Evolutionary conservation across 108 stramenopile genomes (phyloP).

Genomic region (Epipyxis sp.): DNA sequence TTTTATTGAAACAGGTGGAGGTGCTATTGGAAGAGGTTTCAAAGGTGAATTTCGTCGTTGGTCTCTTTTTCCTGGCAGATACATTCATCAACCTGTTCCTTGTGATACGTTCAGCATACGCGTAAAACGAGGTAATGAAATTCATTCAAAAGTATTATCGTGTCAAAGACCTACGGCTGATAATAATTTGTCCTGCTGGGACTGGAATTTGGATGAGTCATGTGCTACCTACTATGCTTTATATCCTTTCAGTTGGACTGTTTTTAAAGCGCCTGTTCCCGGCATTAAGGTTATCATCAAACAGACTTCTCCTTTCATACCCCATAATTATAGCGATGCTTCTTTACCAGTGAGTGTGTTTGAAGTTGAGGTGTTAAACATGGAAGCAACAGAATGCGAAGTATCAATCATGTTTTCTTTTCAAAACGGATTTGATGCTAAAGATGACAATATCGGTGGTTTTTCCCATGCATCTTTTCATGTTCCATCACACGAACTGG

Average conservation of each 20-base stretch:
- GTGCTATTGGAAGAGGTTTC: constrained; percentile 45
- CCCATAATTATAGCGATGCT: constrained; percentile 40
- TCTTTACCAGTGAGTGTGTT: constrained; percentile 40
- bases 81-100: constrained; percentile 32
- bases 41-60: constrained; percentile 48
- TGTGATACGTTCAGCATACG: constrained; percentile 31
- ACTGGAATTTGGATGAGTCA: background rate
- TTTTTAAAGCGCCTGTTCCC: constrained; percentile 37
- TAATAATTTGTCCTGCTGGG: constrained; percentile 8
- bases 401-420: constrained; percentile 46
- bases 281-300: constrained; percentile 9
- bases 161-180: background rate
- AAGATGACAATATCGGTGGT: constrained; percentile 16
- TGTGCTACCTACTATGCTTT: constrained; percentile 37
- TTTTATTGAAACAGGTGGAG: too few species aligned
- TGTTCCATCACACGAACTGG: too few species aligned
- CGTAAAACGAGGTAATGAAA: constrained; percentile 6
- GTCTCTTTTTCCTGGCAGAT: constrained; percentile 43
- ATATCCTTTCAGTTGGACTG: constrained; percentile 44
- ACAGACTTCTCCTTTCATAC: constrained; percentile 41
- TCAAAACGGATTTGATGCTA: constrained; percentile 35
- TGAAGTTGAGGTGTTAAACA: constrained; percentile 34
- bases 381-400: background rate
- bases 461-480: background rate
- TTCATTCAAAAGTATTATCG: constrained; percentile 1